These are phyloP conservation scores for Orbilia brochopaga DNA, from an alignment of 2,329 filamentous ascomycete species.

Conservation along the genomic window DNA sequence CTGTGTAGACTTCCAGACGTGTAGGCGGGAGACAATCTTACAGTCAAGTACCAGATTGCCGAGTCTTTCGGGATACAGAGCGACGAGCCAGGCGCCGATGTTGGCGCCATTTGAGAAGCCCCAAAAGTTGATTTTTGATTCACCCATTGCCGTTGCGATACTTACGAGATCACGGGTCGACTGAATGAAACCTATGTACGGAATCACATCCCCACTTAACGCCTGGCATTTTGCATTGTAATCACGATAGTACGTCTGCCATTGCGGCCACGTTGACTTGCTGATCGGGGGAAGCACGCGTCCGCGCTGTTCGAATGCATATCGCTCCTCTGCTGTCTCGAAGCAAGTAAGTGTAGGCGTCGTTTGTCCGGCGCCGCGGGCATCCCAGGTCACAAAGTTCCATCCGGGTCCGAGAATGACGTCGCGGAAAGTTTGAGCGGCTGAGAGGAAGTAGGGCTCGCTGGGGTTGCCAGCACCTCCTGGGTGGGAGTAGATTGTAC, in stretches of 20 bases:
- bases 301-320: constrained; percentile 29
- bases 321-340: constrained; percentile 17
- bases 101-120: constrained; percentile 37
- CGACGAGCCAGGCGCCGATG: constrained; percentile 31
- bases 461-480: constrained; percentile 27
- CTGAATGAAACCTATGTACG: constrained; percentile 29
- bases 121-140: constrained; percentile 31
- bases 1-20: background rate
- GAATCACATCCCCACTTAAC: constrained; percentile 33
- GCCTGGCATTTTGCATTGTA: constrained; percentile 43
- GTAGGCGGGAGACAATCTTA: constrained; percentile 3
- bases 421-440: constrained; percentile 22
- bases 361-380: constrained; percentile 37
- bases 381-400: constrained; percentile 47
- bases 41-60: constrained; percentile 40
- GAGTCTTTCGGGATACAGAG: constrained; percentile 29
- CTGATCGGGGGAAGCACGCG: constrained; percentile 15
- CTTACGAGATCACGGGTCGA: constrained; percentile 32
- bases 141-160: constrained; percentile 32
- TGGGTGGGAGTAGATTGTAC: constrained; percentile 26
- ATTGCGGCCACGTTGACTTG: constrained; percentile 32
- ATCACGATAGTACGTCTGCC: constrained; percentile 25
- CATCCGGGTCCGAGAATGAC: constrained; percentile 34
- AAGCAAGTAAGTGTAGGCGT: constrained; percentile 44
- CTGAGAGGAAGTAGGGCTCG: constrained; percentile 24